Conservation (phyloP, 257 asterid species). For the Nicotiana tabacum region DNA sequence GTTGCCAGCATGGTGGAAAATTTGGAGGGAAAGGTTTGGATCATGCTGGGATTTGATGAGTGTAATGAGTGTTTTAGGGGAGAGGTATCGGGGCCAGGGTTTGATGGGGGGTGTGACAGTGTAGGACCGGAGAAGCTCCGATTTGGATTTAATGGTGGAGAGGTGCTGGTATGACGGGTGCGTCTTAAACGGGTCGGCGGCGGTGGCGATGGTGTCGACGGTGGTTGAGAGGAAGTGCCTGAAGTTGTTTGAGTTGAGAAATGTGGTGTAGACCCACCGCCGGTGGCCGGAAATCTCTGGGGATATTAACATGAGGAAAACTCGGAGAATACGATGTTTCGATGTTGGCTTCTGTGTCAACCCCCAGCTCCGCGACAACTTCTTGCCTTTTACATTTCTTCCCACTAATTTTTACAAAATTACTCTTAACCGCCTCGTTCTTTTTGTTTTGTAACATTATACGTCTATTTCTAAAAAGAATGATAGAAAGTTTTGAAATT, state of each 20-base stretch:
- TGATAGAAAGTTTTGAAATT: neutral
- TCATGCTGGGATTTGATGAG: conserved; percentile 59
- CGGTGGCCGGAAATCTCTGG: neutral
- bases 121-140: conserved; percentile 57
- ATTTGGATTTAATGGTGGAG: conserved; percentile 45
- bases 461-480: neutral
- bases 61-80: conserved; percentile 55
- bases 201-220: conserved; percentile 9
- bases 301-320: neutral
- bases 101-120: conserved; percentile 79
- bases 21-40: conserved; percentile 69
- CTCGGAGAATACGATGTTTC: neutral
- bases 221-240: conserved; percentile 25
- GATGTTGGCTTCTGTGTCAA: neutral
- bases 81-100: conserved; percentile 79
- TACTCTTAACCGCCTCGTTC: neutral
- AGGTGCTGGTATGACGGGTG: conserved; percentile 35
- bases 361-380: neutral
- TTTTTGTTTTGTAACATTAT: neutral
- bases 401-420: neutral
- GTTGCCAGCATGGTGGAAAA: conserved; percentile 69
- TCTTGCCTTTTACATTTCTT: neutral
- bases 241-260: neutral
- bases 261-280: neutral
- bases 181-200: conserved; percentile 18